Evolutionary conservation across 164 flowering plant genomes (phyloP).

Genomic region (Cinnamomum chago): DNA sequence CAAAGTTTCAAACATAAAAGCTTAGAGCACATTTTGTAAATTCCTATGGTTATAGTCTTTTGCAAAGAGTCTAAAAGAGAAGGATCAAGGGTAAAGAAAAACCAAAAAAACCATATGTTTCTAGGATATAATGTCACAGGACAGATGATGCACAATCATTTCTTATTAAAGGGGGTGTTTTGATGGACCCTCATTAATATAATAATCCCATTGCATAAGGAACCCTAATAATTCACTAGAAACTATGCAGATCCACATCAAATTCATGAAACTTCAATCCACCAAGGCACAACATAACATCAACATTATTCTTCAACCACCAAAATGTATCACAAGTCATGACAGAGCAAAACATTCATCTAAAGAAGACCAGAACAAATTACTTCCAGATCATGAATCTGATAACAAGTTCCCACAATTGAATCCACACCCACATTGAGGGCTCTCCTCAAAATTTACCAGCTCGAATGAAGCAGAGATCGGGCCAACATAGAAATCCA

Average conservation of each 20-base stretch:
- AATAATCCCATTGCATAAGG: neutral
- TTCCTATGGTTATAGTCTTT: no score
- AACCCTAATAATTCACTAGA: neutral
- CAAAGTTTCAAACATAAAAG: no score
- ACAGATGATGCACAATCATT: no score
- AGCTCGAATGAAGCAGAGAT: conserved; percentile 24
- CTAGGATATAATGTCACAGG: no score
- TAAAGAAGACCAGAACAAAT: neutral
- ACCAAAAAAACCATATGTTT: no score
- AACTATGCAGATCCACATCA: neutral
- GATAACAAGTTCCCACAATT: neutral
- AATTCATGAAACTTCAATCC: neutral
- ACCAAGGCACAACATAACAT: neutral
- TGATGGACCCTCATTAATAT: no score
- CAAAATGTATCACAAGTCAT: neutral
- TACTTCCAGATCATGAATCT: neutral
- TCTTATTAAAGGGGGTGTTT: no score
- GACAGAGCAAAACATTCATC: neutral
- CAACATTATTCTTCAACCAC: neutral
- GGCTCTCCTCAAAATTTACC: conserved; percentile 25
- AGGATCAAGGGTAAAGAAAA: no score
- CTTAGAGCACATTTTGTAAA: no score
- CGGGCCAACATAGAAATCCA: conserved; percentile 25
- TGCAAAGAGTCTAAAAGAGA: no score
- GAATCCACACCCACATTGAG: conserved; percentile 16